Evolutionary conservation across 345 rosid genomes (phyloP).

Genomic region (Rubroshorea leprosula): DNA sequence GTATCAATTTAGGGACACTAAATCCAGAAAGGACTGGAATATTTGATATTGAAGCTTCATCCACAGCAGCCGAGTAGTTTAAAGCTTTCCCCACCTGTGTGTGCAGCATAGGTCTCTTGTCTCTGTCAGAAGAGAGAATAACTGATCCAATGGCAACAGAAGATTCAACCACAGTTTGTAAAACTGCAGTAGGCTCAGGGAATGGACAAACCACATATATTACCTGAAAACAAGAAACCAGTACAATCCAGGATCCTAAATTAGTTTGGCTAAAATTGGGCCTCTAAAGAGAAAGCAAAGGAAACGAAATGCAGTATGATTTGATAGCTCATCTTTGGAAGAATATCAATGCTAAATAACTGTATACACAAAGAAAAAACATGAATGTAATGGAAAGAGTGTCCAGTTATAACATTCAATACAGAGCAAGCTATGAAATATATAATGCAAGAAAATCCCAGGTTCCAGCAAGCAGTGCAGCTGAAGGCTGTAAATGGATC

Average conservation of each 20-base stretch:
- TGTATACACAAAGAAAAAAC: background rate
- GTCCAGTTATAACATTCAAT: background rate
- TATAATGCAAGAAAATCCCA: background rate
- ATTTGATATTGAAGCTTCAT: slow-evolving; percentile 81
- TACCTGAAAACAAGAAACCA: slow-evolving; percentile 43
- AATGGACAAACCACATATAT: slow-evolving; percentile 98
- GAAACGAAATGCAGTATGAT: background rate
- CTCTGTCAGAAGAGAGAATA: slow-evolving; percentile 58
- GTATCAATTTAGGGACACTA: slow-evolving; percentile 71
- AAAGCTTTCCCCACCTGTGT: slow-evolving; percentile 88
- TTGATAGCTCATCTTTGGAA: background rate
- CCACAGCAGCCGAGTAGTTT: slow-evolving; percentile 74
- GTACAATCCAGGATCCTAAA: slow-evolving; percentile 13
- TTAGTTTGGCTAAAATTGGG: slow-evolving; percentile 9
- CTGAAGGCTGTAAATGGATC: too few species aligned
- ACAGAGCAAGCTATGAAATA: background rate
- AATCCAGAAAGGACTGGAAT: slow-evolving; percentile 83
- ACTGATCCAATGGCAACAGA: slow-evolving; percentile 83
- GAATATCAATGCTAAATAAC: background rate
- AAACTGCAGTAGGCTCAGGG: slow-evolving; percentile 90
- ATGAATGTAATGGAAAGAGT: background rate
- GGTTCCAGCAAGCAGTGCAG: background rate
- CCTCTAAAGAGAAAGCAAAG: background rate
- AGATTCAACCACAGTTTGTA: slow-evolving; percentile 79
- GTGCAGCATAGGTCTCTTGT: slow-evolving; percentile 55